Conservation (phyloP, 108 stramenopile genomes). For the Fragilariopsis cylindrus region DNA sequence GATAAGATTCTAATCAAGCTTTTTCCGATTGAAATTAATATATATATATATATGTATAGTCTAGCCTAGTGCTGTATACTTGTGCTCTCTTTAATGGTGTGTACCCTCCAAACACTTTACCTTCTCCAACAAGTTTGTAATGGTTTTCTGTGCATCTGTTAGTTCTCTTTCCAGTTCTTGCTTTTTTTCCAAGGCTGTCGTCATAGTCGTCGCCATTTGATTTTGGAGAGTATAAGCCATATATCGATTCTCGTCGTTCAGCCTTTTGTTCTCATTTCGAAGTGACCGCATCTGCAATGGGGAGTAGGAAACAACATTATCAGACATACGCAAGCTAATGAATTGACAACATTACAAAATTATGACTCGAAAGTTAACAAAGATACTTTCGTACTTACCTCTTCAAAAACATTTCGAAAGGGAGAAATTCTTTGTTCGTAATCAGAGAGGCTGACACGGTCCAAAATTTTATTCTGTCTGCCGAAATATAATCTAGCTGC, state of each 20-base stretch:
- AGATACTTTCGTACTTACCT: slow-evolving; percentile 10
- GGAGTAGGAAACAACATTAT: no score
- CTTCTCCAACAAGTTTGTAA: slow-evolving; percentile 2
- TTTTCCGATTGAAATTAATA: no score
- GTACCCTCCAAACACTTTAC: no score
- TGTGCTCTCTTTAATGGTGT: no score
- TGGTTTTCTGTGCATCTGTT: background rate
- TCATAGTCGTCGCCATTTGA: slow-evolving; percentile 28
- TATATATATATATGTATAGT: no score
- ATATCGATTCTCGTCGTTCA: slow-evolving; percentile 16
- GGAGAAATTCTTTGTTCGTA: slow-evolving; percentile 29
- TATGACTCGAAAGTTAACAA: no score
- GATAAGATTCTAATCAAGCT: no score
- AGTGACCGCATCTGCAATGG: no score
- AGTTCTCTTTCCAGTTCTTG: slow-evolving; percentile 21
- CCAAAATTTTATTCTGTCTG: slow-evolving; percentile 12
- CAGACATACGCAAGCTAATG: no score
- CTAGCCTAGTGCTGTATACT: no score
- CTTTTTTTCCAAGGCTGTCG: slow-evolving; percentile 20
- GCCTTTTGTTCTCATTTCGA: background rate
- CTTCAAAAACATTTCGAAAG: slow-evolving; percentile 34
- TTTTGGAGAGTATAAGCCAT: slow-evolving; percentile 14
- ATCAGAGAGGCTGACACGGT: slow-evolving; percentile 10
- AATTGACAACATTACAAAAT: no score
- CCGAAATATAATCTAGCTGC: background rate